Evolutionary conservation across 2,329 filamentous ascomycete species (phyloP), one percentile per base, ranked within the genome.

Genomic region (Colletotrichum gloeosporioides): DNA sequence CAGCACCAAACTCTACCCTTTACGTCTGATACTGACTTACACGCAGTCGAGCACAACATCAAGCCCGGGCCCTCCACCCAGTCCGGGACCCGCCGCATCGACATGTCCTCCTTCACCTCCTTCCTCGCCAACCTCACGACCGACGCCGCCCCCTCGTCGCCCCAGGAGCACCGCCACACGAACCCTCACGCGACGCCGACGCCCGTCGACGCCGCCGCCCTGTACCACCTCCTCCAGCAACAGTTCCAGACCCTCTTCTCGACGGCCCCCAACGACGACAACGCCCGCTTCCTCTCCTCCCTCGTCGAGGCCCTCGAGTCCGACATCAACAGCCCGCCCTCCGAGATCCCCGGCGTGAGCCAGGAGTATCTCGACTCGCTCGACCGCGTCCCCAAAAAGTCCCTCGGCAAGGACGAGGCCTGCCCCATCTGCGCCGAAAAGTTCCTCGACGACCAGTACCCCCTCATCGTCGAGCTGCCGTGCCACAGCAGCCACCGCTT

Each of bases 391-490:
- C 82, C 85, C 49, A 87, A 88, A 78, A 89, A 88, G 85, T 81
- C 78, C 61, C 85, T 93, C 32, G 83, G 83, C 79, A 67, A 80
- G 3, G 90, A 92, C 61, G 90, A 90, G 68, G 82, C 86, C 73
- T 93, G 92, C 78, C 90, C 92, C 57, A 93, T 93, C 82, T 93
- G 92, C 84, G 91, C 90, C 75, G 90, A 93, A 79, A 84, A 83
- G 34, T 93, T 91, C 80, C 85, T 92, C 63, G 91, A 93, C 79
- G 92, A 94, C 80, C 84, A 86, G 79, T 93, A 91, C 81, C 90
- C 89, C 71, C 86, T 94, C 3, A 91, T 93, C 15, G 92, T 93
- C 32, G 88, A 92, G 85, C 86, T 94, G 80, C 92, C 92, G 55
- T 94, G 92, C 81, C 86, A 91, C 79, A 87, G 86, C 36, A 85